Conservation (phyloP, 306 rosid genomes). For the Cyclanthera cordifolia region DNA sequence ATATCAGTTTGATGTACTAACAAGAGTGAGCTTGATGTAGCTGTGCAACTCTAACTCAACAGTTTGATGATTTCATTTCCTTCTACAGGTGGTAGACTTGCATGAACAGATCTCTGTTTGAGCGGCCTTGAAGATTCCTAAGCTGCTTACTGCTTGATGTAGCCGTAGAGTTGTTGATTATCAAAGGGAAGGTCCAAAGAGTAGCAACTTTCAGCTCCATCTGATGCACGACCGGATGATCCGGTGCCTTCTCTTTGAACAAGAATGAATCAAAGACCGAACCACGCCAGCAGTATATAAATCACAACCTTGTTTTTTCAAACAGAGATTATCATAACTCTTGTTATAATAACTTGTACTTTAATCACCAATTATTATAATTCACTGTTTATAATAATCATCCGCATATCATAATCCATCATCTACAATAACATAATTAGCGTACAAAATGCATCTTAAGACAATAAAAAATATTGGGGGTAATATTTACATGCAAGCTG, state of each 20-base stretch:
- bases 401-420: too few species aligned
- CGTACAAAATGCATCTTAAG: too few species aligned
- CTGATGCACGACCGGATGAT: slow-evolving; percentile 42
- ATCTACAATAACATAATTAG: too few species aligned
- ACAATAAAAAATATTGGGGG: too few species aligned
- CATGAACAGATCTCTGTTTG: slow-evolving; percentile 83
- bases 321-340: too few species aligned
- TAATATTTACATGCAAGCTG: too few species aligned
- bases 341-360: too few species aligned
- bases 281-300: neutral
- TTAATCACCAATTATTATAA: too few species aligned
- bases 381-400: too few species aligned
- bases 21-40: too few species aligned
- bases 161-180: slow-evolving; percentile 67
- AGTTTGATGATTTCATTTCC: slow-evolving; percentile 40
- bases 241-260: slow-evolving; percentile 62
- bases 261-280: neutral
- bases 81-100: slow-evolving; percentile 42
- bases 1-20: too few species aligned
- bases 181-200: slow-evolving; percentile 75
- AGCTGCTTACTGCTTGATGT: slow-evolving; percentile 50
- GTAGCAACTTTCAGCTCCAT: slow-evolving; percentile 51
- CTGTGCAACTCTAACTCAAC: too few species aligned
- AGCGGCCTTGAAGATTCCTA: slow-evolving; percentile 32
- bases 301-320: neutral